Evolutionary conservation across 805 yeast species (phyloP), one percentile per base, ranked within the genome.

Genomic region (Teunomyces funiuensis): DNA sequence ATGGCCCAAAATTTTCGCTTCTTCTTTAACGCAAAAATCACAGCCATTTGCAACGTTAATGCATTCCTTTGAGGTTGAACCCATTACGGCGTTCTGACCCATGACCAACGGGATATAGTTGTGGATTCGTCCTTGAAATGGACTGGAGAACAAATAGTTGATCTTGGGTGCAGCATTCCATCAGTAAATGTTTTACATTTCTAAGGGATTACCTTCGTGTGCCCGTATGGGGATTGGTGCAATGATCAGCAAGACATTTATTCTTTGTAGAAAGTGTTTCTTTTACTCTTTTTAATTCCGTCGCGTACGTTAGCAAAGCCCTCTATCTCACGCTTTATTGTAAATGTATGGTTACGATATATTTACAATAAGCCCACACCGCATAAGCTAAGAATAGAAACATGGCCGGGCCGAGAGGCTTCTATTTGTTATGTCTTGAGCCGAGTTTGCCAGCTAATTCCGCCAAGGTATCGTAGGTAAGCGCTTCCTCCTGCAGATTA

Each of bases 151-250:
- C 45, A 74, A 69, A 64, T 55, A 59, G 76, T 67, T 65, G 77
- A 72, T 80, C 86, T 80, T 74, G 86, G 86, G 86, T 80, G 85
- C 85, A 77, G 80, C 78, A 71, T 63, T 69, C 72, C 83, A 77
- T 78, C 69, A 69, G 78, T 63, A 40, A 48, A 52, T 65, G 61
- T 66, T 65, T 59, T 55, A 59, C 71, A 66, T 63, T 62, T 64
- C 80, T 77, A 77, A 79, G 82, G 83, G 80, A 59, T 67, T 73
- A 70, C 85, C 85, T 80, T 80, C 83, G 85, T 79, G 85, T 72
- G 72, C 80, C 83, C 83, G 83, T 71, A 78, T 80, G 85, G 75
- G 83, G 74, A 63, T 57, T 62, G 81, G 74, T 78, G 83, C 83
- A 78, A 78, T 69, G 83, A 78, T 75, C 69, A 63, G 64, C 46